Evolutionary conservation across 495 filamentous ascomycete species (phyloP).

Genomic region (Penicillium silybi): DNA sequence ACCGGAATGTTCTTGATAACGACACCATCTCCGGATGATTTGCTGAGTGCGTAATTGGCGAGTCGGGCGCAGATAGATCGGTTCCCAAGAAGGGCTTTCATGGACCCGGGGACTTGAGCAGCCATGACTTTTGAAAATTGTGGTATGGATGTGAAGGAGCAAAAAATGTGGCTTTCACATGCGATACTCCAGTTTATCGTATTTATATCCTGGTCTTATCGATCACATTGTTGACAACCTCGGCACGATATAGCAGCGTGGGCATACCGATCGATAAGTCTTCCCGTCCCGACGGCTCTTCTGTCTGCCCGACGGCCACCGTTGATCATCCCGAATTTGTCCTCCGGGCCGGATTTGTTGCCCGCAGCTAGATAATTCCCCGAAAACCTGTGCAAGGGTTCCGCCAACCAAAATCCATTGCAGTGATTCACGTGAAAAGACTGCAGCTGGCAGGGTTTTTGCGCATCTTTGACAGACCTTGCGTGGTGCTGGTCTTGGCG

Average conservation of each 20-base stretch:
- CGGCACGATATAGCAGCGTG: neutral
- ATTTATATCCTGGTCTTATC: neutral
- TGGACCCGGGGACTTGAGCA: neutral
- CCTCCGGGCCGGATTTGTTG: neutral
- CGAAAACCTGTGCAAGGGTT: neutral
- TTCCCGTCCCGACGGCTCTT: slow-evolving; percentile 5
- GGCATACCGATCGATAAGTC: neutral
- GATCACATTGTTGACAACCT: slow-evolving; percentile 9
- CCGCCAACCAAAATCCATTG: neutral
- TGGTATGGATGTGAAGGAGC: neutral
- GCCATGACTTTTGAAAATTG: slow-evolving; percentile 1
- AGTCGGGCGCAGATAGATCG: slow-evolving; percentile 3
- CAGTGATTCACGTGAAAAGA: neutral
- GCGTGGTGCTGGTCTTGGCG: slow-evolving; percentile 1
- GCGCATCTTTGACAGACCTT: neutral
- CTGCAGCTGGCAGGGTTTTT: neutral
- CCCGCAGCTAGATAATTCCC: neutral
- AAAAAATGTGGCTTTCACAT: neutral
- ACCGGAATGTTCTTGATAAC: slow-evolving; percentile 2
- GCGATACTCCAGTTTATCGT: neutral
- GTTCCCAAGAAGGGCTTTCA: slow-evolving; percentile 8
- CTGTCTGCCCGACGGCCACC: neutral
- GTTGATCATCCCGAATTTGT: neutral
- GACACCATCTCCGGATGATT: slow-evolving; percentile 7
- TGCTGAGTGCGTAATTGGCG: slow-evolving; percentile 1